Evolutionary conservation across 352 stramenopile genomes (phyloP), one percentile per base, ranked within the genome.

Genomic region (Globisporangium orthogonon): DNA sequence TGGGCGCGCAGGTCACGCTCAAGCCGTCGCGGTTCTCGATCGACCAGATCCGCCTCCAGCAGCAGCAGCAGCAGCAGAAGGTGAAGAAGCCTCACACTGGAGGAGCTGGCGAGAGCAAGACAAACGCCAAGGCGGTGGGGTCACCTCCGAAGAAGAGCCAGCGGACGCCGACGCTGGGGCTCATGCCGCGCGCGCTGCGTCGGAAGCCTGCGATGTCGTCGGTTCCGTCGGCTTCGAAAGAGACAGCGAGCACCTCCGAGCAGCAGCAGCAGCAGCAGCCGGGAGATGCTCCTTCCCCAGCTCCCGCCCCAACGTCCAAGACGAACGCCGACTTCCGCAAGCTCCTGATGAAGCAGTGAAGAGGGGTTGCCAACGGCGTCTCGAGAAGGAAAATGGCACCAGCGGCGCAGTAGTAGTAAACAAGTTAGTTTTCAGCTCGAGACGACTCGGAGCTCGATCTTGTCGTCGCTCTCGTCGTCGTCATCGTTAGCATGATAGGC

Each of bases 291-390:
- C 30, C 31, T 29, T 51, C 23, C 23, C 23, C 35, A 23, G 59
- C 68, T 23, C 37, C 13, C 28, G 59, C 68, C n/a, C 37, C 13
- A 15, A 74, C 52, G 28, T 69, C 74, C 2, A 87, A 86, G 63
- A 82, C 70, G n/a, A 89, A 89, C 58, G 79, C 75, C 14, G 79
- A 89, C 37, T 89, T 89, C 35, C 79, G 79, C 45, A 78, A 82
- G 45, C 65, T 89, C 58, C 60, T 89, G 46, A 63, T 85, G 47
- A 79, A 74, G 47, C 71, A 72, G 58, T 76, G 52, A 50, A 33
- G 0, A 13, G 35, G 14, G 35, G 35, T 13, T 11, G 35, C 3
- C 10, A 11, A 41, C 35, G 7, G 10, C 9, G 0, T 41, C 23
- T 14, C 10, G 35, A 13, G 23, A 23, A 23, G 23, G 23, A 23